Evolutionary conservation across 2,329 filamentous ascomycete genomes (phyloP), one percentile per base, ranked within the genome.

Genomic region (Exserohilum turcica): DNA sequence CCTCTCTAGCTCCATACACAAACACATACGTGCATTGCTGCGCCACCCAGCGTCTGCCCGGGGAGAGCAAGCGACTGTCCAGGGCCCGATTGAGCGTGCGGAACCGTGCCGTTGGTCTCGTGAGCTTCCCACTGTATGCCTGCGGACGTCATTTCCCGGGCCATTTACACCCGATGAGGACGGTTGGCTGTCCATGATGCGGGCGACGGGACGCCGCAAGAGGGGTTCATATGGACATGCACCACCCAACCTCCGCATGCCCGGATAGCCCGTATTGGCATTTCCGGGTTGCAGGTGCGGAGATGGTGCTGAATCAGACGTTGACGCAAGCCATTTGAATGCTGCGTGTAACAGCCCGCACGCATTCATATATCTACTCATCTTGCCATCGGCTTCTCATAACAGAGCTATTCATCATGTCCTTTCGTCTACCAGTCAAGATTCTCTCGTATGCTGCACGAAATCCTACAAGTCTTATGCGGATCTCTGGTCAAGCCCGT

Each of bases 191-290:
- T 45, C 47, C 49, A 33, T 32, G 21, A 51, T 46, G 42, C 47
- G 6, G 38, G 21, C 48, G 38, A 47, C 31, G 39, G 39, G 49
- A 48, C 40, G 45, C 49, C 44, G 52, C 32, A 51, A 57, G 67
- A 71, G 70, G 68, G 67, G 67, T 65, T 35, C n/a, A n/a, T n/a
- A n/a, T n/a, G 43, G 52, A 52, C 63, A 55, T 60, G 44, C 60
- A 62, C 65, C 63, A 46, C 48, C 47, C 57, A 52, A 59, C 39
- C 58, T 67, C 67, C 66, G 60, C 54, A 63, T 61, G 57, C 32
- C 66, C 64, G 66, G 59, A 31, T 39, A 38, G 33, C 50, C 47
- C 45, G 19, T 42, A 16, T 48, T 43, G 28, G 42, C 53, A 49
- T 46, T 24, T 44, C 49, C 43, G 45, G 33, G 12, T 8, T 21